Evolutionary conservation across 495 filamentous ascomycete species (phyloP).

Genomic region (Aspergillus carlsbadensis): DNA sequence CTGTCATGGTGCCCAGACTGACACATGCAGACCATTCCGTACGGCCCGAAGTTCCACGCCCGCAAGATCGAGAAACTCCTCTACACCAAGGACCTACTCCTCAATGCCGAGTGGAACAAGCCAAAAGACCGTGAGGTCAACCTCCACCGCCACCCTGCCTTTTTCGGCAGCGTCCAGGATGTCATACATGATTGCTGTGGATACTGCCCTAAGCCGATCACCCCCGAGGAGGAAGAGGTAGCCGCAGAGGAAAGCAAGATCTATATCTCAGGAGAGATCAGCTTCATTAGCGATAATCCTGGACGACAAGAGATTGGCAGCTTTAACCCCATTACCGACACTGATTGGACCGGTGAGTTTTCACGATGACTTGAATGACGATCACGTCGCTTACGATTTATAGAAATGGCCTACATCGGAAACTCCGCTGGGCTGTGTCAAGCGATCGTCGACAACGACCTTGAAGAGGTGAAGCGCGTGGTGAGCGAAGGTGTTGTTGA

Average conservation of each 20-base stretch:
- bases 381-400: neutral
- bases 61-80: slow-evolving; percentile 74
- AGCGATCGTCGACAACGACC: slow-evolving; percentile 69
- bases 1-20: no score
- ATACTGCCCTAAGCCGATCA: slow-evolving; percentile 65
- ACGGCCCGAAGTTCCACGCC: slow-evolving; percentile 67
- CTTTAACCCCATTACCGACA: slow-evolving; percentile 77
- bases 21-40: slow-evolving; percentile 59
- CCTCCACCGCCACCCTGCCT: slow-evolving; percentile 78
- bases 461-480: slow-evolving; percentile 66
- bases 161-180: slow-evolving; percentile 63
- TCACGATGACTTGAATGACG: neutral
- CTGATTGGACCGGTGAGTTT: slow-evolving; percentile 76
- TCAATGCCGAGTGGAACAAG: slow-evolving; percentile 86
- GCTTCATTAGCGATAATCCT: slow-evolving; percentile 75
- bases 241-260: slow-evolving; percentile 68
- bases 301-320: slow-evolving; percentile 69
- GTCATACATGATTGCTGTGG: slow-evolving; percentile 79
- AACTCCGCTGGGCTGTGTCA: slow-evolving; percentile 70
- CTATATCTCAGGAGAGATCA: slow-evolving; percentile 67
- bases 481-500: slow-evolving; percentile 57
- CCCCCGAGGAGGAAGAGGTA: slow-evolving; percentile 65
- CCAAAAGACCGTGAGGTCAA: slow-evolving; percentile 66
- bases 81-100: slow-evolving; percentile 75
- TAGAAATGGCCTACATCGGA: slow-evolving; percentile 68